A percentile compares a stretch with the other conserved stretches of the same genome.
Conservation (phyloP, 805 yeast genomes). For the Trichomonascus vanleenenianus region DNA sequence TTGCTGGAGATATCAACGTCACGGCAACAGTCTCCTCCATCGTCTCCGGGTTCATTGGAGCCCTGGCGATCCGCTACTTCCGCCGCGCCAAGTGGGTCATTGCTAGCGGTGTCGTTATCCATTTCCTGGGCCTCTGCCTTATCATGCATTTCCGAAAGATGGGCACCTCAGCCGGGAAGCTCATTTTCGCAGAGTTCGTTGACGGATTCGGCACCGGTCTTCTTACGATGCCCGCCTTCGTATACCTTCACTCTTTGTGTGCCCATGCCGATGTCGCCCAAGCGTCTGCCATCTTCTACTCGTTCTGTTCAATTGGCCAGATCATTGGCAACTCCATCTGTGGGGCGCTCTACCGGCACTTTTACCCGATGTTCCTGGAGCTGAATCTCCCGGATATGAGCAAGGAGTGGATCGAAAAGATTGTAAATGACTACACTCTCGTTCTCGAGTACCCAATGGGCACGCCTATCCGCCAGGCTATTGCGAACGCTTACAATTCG, state of each 20-base stretch:
- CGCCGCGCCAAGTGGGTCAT: conserved; percentile 33
- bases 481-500: conserved; percentile 7
- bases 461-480: conserved; percentile 5
- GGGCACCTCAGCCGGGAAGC: conserved; percentile 41
- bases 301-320: conserved; percentile 7
- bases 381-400: neutral
- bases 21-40: conserved; percentile 10
- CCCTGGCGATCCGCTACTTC: conserved; percentile 4
- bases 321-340: conserved; percentile 10
- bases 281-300: conserved; percentile 8
- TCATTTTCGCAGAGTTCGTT: conserved; percentile 54
- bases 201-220: conserved; percentile 68
- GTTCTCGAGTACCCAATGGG: conserved; percentile 5
- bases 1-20: conserved; percentile 9
- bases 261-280: conserved; percentile 8
- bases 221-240: conserved; percentile 43
- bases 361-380: conserved; percentile 1
- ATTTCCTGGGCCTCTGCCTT: conserved; percentile 54
- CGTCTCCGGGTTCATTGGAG: conserved; percentile 5
- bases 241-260: conserved; percentile 6
- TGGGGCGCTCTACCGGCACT: conserved; percentile 8
- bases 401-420: neutral
- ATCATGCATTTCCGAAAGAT: conserved; percentile 49
- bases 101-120: conserved; percentile 46
- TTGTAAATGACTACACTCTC: conserved; percentile 1